Conservation (phyloP, 495 filamentous ascomycete genomes). For the Tetracladium marchalianum region DNA sequence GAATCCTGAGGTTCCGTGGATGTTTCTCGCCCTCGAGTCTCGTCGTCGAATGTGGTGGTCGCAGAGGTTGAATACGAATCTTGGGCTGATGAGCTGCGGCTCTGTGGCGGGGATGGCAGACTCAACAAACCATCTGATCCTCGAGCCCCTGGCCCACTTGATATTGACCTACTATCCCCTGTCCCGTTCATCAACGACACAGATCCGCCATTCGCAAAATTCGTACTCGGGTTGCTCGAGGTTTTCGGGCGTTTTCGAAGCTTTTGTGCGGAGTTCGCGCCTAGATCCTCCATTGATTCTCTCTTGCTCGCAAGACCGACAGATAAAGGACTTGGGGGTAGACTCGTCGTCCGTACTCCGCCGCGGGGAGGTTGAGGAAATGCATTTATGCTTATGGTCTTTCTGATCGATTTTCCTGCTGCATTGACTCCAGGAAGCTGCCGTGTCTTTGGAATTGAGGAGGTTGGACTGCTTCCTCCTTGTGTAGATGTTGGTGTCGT, state of each 20-base stretch:
- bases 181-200: slow-evolving; percentile 72
- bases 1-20: slow-evolving; percentile 30
- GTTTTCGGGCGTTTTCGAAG: slow-evolving; percentile 29
- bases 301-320: slow-evolving; percentile 20
- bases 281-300: slow-evolving; percentile 16
- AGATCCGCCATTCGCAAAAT: slow-evolving; percentile 42
- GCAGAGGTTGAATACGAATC: slow-evolving; percentile 85
- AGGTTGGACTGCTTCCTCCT: background rate
- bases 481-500: slow-evolving; percentile 36
- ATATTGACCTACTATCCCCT: slow-evolving; percentile 63
- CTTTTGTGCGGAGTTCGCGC: slow-evolving; percentile 27
- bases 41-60: slow-evolving; percentile 73
- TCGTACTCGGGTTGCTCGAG: slow-evolving; percentile 27
- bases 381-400: slow-evolving; percentile 80
- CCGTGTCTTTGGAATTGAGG: slow-evolving; percentile 39
- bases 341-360: slow-evolving; percentile 39
- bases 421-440: slow-evolving; percentile 39
- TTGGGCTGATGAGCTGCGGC: slow-evolving; percentile 79
- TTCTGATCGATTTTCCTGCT: slow-evolving; percentile 57
- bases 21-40: slow-evolving; percentile 32
- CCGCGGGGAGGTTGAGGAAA: slow-evolving; percentile 83
- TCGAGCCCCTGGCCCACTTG: slow-evolving; percentile 43
- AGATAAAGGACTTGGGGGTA: slow-evolving; percentile 51
- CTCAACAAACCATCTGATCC: slow-evolving; percentile 63
- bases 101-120: slow-evolving; percentile 71